Base-by-base conservation (phyloP, 495 filamentous ascomycete species). In the Immersiella caudata region DNA sequence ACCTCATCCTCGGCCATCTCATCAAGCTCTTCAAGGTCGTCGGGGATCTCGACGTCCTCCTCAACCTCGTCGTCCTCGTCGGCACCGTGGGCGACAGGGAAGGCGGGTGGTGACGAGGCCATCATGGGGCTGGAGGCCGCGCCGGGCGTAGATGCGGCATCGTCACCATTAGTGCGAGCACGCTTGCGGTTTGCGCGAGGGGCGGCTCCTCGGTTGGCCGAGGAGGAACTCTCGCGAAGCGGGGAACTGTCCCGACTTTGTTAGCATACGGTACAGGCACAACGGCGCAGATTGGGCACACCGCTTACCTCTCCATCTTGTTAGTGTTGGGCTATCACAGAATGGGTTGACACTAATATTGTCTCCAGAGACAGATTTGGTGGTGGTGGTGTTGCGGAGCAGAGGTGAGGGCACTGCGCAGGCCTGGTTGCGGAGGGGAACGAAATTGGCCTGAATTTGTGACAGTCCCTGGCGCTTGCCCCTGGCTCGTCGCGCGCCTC, bases 1-100 rank as follows among this genome's bases (percentile, higher is more conserved):
- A 97, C 96, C 20, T 95, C 92, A 72, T 98, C 95, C 76, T 98
- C 96, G 12, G 94, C 96, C 87, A 93, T 87, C 78, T 99, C 96
- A 70, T 98, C 96, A 55, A 93, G 86, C 72, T 99, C 96, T 64
- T 97, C 94, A 70, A 97, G 88, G 72, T 97, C 93, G 55, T 85
- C 89, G 54, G 89, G 82, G 6, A 96, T 77, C 67, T 93, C 73
- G 55, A 62, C 70, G 2, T 74, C 75, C 33, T 77, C 75, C 61
- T 75, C 73, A 12, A 75, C 69, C 14, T 88, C 85, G 62, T 93
- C 89, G 40, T 94, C 90, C n/a, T 93, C 90, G 70, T 94, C 84
- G 25, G 68, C 80, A 60, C 84, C 83, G 67, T 85, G 83, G 52
- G 81, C 79, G 57, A 86, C 81, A 40, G 80, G 79, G 70, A 84